These are phyloP conservation scores for Mentha longifolia DNA, from an alignment of 257 asterid genomes.

Conservation along the genomic window DNA sequence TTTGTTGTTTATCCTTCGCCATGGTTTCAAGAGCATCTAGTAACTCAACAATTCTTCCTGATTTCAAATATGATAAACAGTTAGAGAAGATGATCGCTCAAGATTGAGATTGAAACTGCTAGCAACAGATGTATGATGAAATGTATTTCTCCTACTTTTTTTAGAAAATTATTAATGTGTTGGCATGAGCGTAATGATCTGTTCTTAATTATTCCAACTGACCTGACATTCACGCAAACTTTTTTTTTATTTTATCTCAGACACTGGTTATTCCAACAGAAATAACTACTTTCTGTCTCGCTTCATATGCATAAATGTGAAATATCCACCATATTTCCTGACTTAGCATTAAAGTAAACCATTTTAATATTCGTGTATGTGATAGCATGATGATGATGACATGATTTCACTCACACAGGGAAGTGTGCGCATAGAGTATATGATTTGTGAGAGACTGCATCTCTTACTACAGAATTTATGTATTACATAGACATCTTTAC, in stretches of 20 bases:
- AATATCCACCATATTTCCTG: background rate
- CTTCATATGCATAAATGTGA: too few relatives aligned
- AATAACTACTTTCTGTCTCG: slow-evolving; percentile 6
- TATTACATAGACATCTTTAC: background rate
- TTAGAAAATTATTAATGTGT: slow-evolving; percentile 24
- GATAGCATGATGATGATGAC: slow-evolving; percentile 17
- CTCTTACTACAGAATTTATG: background rate
- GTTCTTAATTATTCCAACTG: slow-evolving; percentile 22
- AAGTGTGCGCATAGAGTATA: slow-evolving; percentile 5
- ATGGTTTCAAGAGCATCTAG: slow-evolving; percentile 89
- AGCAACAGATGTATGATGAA: slow-evolving; percentile 14
- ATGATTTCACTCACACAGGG: slow-evolving; percentile 18
- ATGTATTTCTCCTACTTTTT: slow-evolving; percentile 10
- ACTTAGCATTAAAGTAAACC: slow-evolving; percentile 11
- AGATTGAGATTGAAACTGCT: slow-evolving; percentile 14
- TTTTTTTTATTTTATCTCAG: background rate
- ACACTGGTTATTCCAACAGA: background rate
- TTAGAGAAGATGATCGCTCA: slow-evolving; percentile 25
- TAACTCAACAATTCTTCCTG: slow-evolving; percentile 91
- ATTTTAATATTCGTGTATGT: slow-evolving; percentile 9
- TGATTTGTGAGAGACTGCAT: slow-evolving; percentile 13
- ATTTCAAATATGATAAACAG: slow-evolving; percentile 35
- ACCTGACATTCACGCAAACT: background rate
- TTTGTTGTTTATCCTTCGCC: slow-evolving; percentile 79
- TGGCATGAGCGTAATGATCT: slow-evolving; percentile 14